Evolutionary conservation across 75 land plant species (phyloP).

Genomic region (Sequoia sempervirens): DNA sequence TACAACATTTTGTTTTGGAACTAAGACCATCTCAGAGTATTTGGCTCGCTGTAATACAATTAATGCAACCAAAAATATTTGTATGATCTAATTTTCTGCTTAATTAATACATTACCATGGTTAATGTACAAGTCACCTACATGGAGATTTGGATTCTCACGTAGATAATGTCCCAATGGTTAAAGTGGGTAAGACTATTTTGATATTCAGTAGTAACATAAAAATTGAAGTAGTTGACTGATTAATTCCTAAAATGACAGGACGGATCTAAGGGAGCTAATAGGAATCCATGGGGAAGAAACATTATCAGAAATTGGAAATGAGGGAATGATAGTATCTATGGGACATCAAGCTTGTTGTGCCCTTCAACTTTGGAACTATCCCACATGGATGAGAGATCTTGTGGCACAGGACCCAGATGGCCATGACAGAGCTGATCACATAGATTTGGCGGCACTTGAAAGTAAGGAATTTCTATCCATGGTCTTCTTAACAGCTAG

Average conservation of each 20-base stretch:
- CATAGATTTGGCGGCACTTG: constrained; percentile 64
- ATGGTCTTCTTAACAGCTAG: background rate
- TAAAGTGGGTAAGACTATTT: too few species aligned
- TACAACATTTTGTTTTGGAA: too few species aligned
- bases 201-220: too few species aligned
- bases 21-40: too few species aligned
- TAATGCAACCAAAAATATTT: too few species aligned
- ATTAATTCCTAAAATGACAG: constrained; percentile 7
- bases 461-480: constrained; percentile 27
- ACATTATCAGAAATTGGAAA: constrained; percentile 25
- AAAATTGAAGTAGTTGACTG: too few species aligned
- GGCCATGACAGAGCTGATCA: constrained; percentile 40
- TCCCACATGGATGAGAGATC: constrained; percentile 55
- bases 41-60: too few species aligned
- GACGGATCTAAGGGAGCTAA: constrained; percentile 31
- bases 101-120: too few species aligned
- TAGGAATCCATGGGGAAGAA: constrained; percentile 36
- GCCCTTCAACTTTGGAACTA: constrained; percentile 61
- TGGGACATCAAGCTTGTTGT: constrained; percentile 60
- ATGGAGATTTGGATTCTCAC: too few species aligned
- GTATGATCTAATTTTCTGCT: too few species aligned
- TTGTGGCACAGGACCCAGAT: constrained; percentile 38
- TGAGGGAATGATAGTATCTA: constrained; percentile 31
- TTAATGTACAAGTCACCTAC: too few species aligned
- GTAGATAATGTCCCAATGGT: too few species aligned